These are phyloP conservation scores for Coemansia sp. DNA, from an alignment of 192 early-diverging fungal genomes.

Conservation along the genomic window DNA sequence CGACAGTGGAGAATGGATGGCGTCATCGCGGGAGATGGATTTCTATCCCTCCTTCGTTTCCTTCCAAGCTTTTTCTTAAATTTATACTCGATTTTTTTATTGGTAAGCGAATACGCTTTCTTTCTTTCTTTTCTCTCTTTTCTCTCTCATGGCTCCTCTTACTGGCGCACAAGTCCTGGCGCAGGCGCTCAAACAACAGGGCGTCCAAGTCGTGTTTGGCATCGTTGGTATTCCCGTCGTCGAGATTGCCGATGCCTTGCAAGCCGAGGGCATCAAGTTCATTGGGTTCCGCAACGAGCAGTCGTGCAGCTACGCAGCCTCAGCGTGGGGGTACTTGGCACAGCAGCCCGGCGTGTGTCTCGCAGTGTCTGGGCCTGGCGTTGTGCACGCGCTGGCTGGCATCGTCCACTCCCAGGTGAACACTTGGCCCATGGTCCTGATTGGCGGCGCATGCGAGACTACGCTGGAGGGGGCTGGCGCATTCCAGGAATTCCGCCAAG, in stretches of 20 bases:
- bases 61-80: not conserved
- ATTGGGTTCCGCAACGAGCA: slow-evolving; percentile 76
- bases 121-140: not conserved
- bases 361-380: slow-evolving; percentile 69
- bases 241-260: slow-evolving; percentile 72
- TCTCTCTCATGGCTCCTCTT: slow-evolving; percentile 10
- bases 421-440: slow-evolving; percentile 67
- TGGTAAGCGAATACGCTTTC: not conserved
- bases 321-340: slow-evolving; percentile 61
- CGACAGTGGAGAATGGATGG: not conserved
- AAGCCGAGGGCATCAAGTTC: slow-evolving; percentile 64
- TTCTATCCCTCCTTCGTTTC: not conserved
- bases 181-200: slow-evolving; percentile 56
- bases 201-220: slow-evolving; percentile 66
- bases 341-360: slow-evolving; percentile 67
- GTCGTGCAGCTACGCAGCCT: slow-evolving; percentile 70
- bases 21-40: not conserved
- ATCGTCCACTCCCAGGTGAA: slow-evolving; percentile 68
- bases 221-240: slow-evolving; percentile 78
- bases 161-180: slow-evolving; percentile 65
- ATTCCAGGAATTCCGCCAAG: slow-evolving; percentile 71
- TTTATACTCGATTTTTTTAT: not conserved
- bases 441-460: slow-evolving; percentile 61
- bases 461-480: slow-evolving; percentile 60
- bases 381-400: slow-evolving; percentile 70